Evolutionary conservation across 495 filamentous ascomycete genomes (phyloP), one percentile per base, ranked within the genome.

Genomic region (Aspergillus leporis): DNA sequence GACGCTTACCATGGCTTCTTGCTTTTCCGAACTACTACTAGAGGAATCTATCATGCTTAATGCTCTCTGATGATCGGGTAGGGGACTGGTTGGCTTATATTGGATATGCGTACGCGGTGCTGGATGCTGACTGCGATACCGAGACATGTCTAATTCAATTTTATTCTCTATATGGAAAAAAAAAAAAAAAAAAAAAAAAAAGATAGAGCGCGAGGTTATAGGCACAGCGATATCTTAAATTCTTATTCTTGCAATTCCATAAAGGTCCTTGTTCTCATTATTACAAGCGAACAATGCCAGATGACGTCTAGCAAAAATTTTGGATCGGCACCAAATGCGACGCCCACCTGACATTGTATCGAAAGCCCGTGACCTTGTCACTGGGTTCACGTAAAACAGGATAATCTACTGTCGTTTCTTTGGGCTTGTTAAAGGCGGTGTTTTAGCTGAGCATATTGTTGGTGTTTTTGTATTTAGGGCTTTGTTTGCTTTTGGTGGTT

Each of bases 1-100:
- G 16, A 32, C 13, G 50, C 48, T 9, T 55, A 65, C 63, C 53
- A 59, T 53, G 51, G 61, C 55, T 22, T 43, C 8, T 32, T 65
- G 46, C 14, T 43, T 22, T 21, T 22, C 9, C 4, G 13, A 14
- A 2, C 2, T 36, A 2, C 8, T 36, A 12, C 13, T 14, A 6
- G 53, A 8, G 21, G 53, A 0, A 10, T 13, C 16, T 10, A 36
- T 18, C 40, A 3, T 31, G 13, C 3, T 30, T 7, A 5, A 32
- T 55, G 38, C 8, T 19, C 9, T 34, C 21, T 28, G 18, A 30
- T 9, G 38, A 34, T 56, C 14, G 2, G 7, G 40, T 21, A 1
- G 53, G 23, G 5, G 19, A 41, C 38, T 41, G 38, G 8, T 41
- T 2, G 38, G 38, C 12, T 41, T 10, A 36, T 14, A 8, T 14